A percentile compares a stretch with the other conserved stretches of the same genome.
Evolutionary conservation across 192 early-diverging fungal genomes (phyloP).

Genomic region (Oehlia diaphana): DNA sequence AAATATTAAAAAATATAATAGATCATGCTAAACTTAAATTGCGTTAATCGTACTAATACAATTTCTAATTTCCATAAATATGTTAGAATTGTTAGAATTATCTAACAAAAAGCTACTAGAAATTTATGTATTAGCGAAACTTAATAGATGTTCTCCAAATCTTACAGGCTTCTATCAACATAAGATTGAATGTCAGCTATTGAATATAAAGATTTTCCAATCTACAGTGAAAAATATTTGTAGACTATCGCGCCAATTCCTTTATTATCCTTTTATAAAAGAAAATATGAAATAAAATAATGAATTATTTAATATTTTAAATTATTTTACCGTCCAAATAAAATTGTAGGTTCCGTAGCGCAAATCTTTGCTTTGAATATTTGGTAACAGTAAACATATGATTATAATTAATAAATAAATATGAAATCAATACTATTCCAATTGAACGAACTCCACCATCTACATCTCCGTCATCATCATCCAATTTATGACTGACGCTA

Average conservation of each 20-base stretch:
- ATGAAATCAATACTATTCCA: slow-evolving; percentile 72
- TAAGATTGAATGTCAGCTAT: slow-evolving; percentile 57
- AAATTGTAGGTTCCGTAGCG: slow-evolving; percentile 79
- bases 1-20: not conserved
- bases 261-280: slow-evolving; percentile 55
- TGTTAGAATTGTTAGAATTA: too few relatives aligned
- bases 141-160: too few relatives aligned
- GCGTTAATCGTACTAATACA: not conserved
- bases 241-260: slow-evolving; percentile 50
- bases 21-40: not conserved
- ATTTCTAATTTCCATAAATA: slow-evolving; percentile 36
- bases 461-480: slow-evolving; percentile 34
- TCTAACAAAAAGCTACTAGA: too few relatives aligned
- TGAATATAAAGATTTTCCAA: slow-evolving; percentile 22
- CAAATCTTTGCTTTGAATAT: slow-evolving; percentile 74
- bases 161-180: slow-evolving; percentile 56
- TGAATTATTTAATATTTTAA: not conserved
- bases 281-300: not conserved
- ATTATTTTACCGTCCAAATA: slow-evolving; percentile 60
- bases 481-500: slow-evolving; percentile 25
- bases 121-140: too few relatives aligned
- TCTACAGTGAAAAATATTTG: not conserved
- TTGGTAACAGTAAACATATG: slow-evolving; percentile 79
- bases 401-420: slow-evolving; percentile 69
- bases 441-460: slow-evolving; percentile 58